These are phyloP conservation scores for Arachis stenosperma DNA, from an alignment of 306 rosid species.

Conservation along the genomic window DNA sequence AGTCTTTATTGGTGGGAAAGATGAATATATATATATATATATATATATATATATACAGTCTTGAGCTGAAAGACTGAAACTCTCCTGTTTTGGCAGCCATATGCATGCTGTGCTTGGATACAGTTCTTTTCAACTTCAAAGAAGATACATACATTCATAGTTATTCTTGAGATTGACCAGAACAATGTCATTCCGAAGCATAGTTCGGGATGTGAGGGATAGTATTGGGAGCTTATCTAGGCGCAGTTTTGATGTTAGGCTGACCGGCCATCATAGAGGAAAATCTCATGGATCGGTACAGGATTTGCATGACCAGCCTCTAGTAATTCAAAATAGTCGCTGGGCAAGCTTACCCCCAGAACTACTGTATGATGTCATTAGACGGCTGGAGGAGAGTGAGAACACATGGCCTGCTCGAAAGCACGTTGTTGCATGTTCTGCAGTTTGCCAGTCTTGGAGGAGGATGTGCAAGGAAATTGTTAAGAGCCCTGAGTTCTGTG, in stretches of 20 bases:
- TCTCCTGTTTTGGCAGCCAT: conserved; percentile 46
- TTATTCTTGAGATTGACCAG: conserved; percentile 31
- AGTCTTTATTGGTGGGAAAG: conserved; percentile 2
- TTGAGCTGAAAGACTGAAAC: conserved; percentile 24
- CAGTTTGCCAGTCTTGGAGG: conserved; percentile 92
- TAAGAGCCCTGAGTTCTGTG: conserved; percentile 72
- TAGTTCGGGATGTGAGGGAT: conserved; percentile 88
- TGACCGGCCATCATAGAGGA: conserved; percentile 71
- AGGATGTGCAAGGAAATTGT: conserved; percentile 87
- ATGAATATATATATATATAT: conserved; percentile 7
- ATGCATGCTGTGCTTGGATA: conserved; percentile 39
- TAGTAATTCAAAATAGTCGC: conserved; percentile 68
- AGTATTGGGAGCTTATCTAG: conserved; percentile 88
- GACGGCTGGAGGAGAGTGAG: conserved; percentile 88
- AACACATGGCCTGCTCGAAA: conserved; percentile 79
- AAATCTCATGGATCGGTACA: conserved; percentile 80
- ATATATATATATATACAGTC: neutral
- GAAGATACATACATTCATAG: conserved; percentile 29
- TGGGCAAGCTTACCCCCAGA: conserved; percentile 92
- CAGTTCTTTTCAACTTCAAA: conserved; percentile 33
- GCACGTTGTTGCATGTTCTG: conserved; percentile 85
- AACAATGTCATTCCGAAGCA: conserved; percentile 90
- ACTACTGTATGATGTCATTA: conserved; percentile 72
- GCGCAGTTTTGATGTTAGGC: conserved; percentile 77
- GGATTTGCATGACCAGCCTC: conserved; percentile 71